Evolutionary conservation across 192 early-diverging fungal genomes (phyloP).

Genomic region (Entomortierella chlamydospora): DNA sequence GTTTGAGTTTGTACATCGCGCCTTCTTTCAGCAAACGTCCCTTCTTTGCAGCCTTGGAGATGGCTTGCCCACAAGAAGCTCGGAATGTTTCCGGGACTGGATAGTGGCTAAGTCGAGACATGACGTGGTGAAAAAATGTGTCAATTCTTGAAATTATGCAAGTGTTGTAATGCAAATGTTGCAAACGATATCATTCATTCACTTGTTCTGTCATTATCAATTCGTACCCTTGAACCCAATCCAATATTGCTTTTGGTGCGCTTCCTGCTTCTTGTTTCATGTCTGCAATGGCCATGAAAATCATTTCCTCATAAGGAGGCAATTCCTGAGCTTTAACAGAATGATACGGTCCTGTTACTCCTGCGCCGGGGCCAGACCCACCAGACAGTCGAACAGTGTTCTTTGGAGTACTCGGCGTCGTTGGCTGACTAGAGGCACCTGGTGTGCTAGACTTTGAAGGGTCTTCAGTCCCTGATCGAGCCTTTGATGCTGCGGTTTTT

Average conservation of each 20-base stretch:
- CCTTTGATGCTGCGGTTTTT: neutral
- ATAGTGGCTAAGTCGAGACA: conserved; percentile 39
- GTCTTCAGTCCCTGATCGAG: too few relatives aligned
- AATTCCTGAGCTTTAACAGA: conserved; percentile 46
- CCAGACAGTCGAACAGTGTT: conserved; percentile 11
- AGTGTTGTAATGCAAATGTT: too few relatives aligned
- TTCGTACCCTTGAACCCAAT: conserved; percentile 60
- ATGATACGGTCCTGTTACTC: conserved; percentile 11
- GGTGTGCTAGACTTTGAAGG: neutral
- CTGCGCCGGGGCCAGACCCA: conserved; percentile 11
- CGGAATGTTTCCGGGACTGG: conserved; percentile 59
- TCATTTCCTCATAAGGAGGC: conserved; percentile 66
- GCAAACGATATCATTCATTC: too few relatives aligned
- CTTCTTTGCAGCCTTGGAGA: conserved; percentile 63
- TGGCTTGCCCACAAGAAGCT: conserved; percentile 59
- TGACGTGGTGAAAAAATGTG: neutral
- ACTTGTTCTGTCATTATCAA: neutral
- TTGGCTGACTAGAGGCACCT: conserved; percentile 14
- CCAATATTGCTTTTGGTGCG: conserved; percentile 57
- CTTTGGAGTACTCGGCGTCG: conserved; percentile 17
- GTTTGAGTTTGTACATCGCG: conserved; percentile 59
- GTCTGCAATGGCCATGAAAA: conserved; percentile 57
- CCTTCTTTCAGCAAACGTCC: conserved; percentile 58
- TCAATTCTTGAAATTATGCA: neutral
- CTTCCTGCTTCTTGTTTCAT: conserved; percentile 55